Conservation (phyloP, 768 basidiomycete genomes). For the Hirschioporus abietinus region DNA sequence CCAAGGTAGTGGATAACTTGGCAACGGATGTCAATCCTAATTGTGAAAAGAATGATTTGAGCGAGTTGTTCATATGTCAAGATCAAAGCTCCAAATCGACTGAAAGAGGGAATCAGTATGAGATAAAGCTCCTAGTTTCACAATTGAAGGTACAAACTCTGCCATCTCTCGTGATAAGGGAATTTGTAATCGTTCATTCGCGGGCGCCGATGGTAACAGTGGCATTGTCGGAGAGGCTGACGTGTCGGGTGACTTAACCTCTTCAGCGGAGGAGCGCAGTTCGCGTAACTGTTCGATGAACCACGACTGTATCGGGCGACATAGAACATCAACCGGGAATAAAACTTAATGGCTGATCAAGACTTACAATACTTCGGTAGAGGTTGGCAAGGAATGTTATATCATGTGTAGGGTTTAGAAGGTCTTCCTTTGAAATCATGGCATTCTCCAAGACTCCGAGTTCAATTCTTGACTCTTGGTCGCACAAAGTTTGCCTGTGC, state of each 20-base stretch:
- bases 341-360: conserved; percentile 1
- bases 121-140: background rate
- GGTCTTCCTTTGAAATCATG: conserved; percentile 51
- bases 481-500: conserved; percentile 50
- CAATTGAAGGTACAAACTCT: conserved; percentile 46
- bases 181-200: conserved; percentile 52
- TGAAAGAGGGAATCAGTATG: conserved; percentile 26
- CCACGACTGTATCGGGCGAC: conserved; percentile 58
- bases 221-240: conserved; percentile 42
- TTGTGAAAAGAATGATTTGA: conserved; percentile 79
- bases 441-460: conserved; percentile 54
- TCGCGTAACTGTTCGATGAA: conserved; percentile 67
- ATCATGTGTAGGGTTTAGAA: conserved; percentile 68
- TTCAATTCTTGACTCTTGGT: conserved; percentile 79
- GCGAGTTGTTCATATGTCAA: conserved; percentile 89
- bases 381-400: conserved; percentile 71
- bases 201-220: conserved; percentile 28
- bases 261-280: conserved; percentile 60
- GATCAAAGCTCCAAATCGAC: conserved; percentile 87
- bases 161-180: conserved; percentile 88
- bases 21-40: conserved; percentile 85
- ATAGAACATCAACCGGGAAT: conserved; percentile 6
- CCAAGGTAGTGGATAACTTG: conserved; percentile 77
- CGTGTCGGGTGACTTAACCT: conserved; percentile 41
- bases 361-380: conserved; percentile 80